These are phyloP conservation scores for Aquilaria malaccensis DNA, from an alignment of 345 rosid genomes.

Conservation along the genomic window DNA sequence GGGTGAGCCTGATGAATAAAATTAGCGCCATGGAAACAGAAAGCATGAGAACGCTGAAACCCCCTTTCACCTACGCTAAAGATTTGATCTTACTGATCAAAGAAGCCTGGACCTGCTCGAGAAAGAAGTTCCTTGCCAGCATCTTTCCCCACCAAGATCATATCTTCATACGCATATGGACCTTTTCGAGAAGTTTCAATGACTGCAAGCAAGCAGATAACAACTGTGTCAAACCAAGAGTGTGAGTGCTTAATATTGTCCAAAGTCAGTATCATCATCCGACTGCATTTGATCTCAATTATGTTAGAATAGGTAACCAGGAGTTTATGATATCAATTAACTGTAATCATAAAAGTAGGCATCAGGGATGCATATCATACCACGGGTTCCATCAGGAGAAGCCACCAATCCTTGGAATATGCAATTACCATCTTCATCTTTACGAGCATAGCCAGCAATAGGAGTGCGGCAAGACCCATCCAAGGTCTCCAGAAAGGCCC, in stretches of 20 bases:
- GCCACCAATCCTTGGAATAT: slow-evolving; percentile 87
- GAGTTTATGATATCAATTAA: background rate
- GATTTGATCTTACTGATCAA: slow-evolving; percentile 28
- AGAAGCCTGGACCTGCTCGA: slow-evolving; percentile 81
- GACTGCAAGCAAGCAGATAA: slow-evolving; percentile 43
- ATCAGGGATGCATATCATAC: slow-evolving; percentile 27
- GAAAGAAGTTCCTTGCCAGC: slow-evolving; percentile 92
- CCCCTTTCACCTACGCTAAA: background rate
- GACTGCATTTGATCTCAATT: background rate
- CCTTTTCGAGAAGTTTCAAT: slow-evolving; percentile 92
- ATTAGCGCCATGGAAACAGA: slow-evolving; percentile 11
- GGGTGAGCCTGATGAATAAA: slow-evolving; percentile 9
- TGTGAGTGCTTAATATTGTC: background rate
- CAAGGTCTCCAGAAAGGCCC: slow-evolving; percentile 75
- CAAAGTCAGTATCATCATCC: background rate
- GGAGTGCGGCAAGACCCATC: slow-evolving; percentile 99
- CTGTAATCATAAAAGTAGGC: too few species aligned
- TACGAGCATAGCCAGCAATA: slow-evolving; percentile 86
- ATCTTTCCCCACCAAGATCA: slow-evolving; percentile 83
- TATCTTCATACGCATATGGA: slow-evolving; percentile 52
- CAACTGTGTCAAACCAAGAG: slow-evolving; percentile 1
- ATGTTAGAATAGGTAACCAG: background rate
- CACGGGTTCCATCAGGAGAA: slow-evolving; percentile 84
- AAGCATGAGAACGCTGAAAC: background rate
- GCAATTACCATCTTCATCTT: slow-evolving; percentile 72